These are phyloP conservation scores for Entomortierella parvispora DNA, from an alignment of 192 early-diverging fungal genomes.

Conservation along the genomic window DNA sequence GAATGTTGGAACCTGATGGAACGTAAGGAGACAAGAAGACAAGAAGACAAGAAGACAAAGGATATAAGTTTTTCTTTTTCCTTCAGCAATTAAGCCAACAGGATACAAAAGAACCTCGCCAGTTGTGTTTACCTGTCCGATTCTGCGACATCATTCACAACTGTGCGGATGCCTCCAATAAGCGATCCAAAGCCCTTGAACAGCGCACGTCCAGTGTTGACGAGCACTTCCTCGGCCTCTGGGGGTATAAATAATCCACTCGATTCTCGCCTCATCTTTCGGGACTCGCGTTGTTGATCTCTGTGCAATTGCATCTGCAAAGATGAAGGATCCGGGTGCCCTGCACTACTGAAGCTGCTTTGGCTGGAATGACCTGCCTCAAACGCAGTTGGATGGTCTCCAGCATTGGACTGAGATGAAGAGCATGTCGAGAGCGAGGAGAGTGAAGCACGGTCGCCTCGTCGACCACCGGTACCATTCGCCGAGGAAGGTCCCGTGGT, in stretches of 20 bases:
- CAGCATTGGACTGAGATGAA: constrained; percentile 28
- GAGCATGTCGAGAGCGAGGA: constrained; percentile 49
- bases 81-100: background rate
- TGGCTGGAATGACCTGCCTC: constrained; percentile 49
- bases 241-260: constrained; percentile 42
- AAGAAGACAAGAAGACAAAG: background rate
- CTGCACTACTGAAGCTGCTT: constrained; percentile 41
- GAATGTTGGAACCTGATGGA: constrained; percentile 46
- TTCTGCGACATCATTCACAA: constrained; percentile 45
- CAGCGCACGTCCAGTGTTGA: constrained; percentile 46
- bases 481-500: background rate
- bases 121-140: constrained; percentile 41
- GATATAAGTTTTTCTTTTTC: background rate
- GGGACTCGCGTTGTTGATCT: constrained; percentile 28
- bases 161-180: constrained; percentile 38
- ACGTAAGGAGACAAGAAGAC: background rate
- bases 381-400: constrained; percentile 17
- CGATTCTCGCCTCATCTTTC: constrained; percentile 27
- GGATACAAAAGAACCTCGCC: background rate
- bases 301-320: background rate
- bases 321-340: constrained; percentile 18
- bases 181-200: constrained; percentile 48
- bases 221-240: constrained; percentile 45
- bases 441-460: constrained; percentile 33
- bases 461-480: background rate